Evolutionary conservation across 192 early-diverging fungal genomes (phyloP).

Genomic region (Linnemannia schmuckeri): DNA sequence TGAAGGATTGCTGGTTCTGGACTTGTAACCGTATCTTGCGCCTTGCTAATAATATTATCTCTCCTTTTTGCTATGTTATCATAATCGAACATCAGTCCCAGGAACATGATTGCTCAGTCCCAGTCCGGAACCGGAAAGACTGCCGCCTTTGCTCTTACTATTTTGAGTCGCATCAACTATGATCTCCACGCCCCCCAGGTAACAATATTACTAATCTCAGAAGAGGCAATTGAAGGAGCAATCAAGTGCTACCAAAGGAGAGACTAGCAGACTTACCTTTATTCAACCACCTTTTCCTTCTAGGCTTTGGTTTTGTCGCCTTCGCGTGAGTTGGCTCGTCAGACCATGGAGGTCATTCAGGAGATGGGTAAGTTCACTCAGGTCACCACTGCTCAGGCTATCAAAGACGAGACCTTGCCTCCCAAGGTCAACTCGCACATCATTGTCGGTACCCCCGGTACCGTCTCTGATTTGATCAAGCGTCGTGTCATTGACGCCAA

Average conservation of each 20-base stretch:
- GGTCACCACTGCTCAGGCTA: slow-evolving; percentile 80
- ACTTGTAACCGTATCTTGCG: neutral
- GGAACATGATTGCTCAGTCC: slow-evolving; percentile 98
- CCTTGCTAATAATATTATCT: neutral
- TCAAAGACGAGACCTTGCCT: slow-evolving; percentile 75
- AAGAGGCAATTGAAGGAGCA: neutral
- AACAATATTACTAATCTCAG: neutral
- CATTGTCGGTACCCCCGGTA: slow-evolving; percentile 96
- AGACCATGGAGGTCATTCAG: slow-evolving; percentile 92
- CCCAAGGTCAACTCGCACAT: slow-evolving; percentile 80
- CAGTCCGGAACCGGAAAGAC: slow-evolving; percentile 99
- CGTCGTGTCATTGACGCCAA: slow-evolving; percentile 71
- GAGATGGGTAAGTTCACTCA: slow-evolving; percentile 94
- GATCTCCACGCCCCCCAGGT: slow-evolving; percentile 75
- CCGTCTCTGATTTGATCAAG: slow-evolving; percentile 82
- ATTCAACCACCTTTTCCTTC: neutral
- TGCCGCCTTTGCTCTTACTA: slow-evolving; percentile 94
- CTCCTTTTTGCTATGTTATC: neutral
- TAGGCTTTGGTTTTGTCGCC: slow-evolving; percentile 91
- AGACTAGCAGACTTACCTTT: neutral
- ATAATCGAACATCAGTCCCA: slow-evolving; percentile 62
- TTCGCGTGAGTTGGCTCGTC: slow-evolving; percentile 93
- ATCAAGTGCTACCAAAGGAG: no score
- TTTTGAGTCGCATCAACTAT: slow-evolving; percentile 89
- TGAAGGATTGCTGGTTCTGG: neutral